Conservation (phyloP, 192 early-diverging fungal species). For the Coemansia sp. region DNA sequence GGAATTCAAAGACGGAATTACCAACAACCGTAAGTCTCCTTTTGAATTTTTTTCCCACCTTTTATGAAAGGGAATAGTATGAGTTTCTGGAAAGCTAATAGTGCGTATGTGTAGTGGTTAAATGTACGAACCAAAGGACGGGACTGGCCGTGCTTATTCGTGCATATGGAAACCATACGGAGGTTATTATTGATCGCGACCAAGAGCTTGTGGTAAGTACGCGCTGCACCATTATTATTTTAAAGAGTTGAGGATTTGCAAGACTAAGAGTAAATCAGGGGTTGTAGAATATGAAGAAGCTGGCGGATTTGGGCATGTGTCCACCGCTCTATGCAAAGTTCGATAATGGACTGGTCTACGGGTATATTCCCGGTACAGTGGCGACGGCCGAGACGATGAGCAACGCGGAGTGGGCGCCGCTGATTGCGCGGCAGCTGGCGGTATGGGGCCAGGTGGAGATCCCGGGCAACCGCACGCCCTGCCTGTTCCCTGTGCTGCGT, state of each 20-base stretch:
- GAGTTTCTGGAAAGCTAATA: not conserved
- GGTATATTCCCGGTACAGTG: conserved; percentile 75
- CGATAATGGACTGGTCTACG: conserved; percentile 91
- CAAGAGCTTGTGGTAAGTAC: conserved; percentile 86
- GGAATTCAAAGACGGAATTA: conserved; percentile 80
- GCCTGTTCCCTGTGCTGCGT: conserved; percentile 36
- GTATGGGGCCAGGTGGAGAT: conserved; percentile 78
- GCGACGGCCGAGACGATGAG: conserved; percentile 76
- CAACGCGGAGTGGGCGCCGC: conserved; percentile 64
- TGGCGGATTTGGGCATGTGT: conserved; percentile 68
- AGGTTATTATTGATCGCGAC: conserved; percentile 83
- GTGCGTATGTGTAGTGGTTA: conserved; percentile 56
- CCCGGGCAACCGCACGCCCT: conserved; percentile 42
- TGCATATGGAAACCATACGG: conserved; percentile 85
- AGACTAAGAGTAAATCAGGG: not conserved
- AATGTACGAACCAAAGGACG: conserved; percentile 61
- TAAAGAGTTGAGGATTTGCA: not conserved
- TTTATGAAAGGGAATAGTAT: not conserved
- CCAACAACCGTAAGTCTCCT: conserved; percentile 62
- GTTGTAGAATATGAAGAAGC: conserved; percentile 73
- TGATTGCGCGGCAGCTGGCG: conserved; percentile 77
- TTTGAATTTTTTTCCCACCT: no score
- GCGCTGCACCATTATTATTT: not conserved
- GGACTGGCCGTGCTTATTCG: conserved; percentile 74
- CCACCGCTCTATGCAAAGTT: conserved; percentile 85